Conservation (phyloP, 345 rosid species). For the Citrus australasica region DNA sequence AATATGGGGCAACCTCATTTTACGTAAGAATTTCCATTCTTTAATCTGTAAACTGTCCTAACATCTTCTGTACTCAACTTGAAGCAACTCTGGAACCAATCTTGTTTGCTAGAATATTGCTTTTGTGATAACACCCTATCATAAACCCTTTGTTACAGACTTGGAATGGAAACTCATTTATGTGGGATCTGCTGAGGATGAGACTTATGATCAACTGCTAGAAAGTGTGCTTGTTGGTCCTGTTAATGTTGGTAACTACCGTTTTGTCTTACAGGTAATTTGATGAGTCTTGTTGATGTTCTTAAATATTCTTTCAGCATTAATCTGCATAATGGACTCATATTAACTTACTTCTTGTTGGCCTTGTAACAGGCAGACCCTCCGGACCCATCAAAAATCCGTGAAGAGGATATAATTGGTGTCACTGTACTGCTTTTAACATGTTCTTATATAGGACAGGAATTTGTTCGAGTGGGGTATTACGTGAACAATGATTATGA, state of each 20-base stretch:
- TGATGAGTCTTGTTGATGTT: background rate
- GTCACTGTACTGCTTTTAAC: conserved; percentile 82
- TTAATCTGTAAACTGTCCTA: no score
- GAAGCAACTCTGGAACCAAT: background rate
- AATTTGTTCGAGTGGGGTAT: conserved; percentile 83
- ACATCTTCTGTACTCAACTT: background rate
- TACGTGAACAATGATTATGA: conserved; percentile 81
- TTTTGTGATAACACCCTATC: background rate
- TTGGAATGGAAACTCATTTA: conserved; percentile 73
- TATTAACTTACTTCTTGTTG: background rate
- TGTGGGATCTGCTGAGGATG: conserved; percentile 85
- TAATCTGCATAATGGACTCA: background rate
- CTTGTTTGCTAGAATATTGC: background rate
- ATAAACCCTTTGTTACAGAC: conserved; percentile 24
- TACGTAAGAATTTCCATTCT: background rate
- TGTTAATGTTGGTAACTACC: conserved; percentile 62
- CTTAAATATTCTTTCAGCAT: background rate
- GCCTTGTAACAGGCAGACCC: conserved; percentile 54
- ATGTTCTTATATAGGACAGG: conserved; percentile 85
- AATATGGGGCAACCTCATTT: background rate
- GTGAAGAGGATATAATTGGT: conserved; percentile 85
- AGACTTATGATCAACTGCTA: conserved; percentile 55
- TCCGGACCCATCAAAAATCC: conserved; percentile 66
- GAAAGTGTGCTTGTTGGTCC: conserved; percentile 76
- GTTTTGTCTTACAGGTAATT: conserved; percentile 53